These are phyloP conservation scores for Penicillium manginii DNA, from an alignment of 495 filamentous ascomycete genomes.

Conservation along the genomic window DNA sequence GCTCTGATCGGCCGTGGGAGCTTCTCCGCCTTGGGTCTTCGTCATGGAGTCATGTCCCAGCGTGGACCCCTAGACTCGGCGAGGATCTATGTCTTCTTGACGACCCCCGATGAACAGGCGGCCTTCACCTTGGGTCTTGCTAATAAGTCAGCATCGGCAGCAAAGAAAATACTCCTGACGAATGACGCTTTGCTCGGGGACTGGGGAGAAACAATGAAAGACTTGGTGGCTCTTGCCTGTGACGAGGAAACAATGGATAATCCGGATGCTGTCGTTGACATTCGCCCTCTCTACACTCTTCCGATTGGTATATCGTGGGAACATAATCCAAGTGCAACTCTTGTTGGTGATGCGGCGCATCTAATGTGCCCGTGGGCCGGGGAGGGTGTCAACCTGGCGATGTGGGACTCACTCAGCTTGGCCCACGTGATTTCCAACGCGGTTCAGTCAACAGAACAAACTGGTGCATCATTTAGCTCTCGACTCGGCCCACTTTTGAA, in stretches of 20 bases:
- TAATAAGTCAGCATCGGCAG: slow-evolving; percentile 26
- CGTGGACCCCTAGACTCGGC: slow-evolving; percentile 44
- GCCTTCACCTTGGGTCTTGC: slow-evolving; percentile 26
- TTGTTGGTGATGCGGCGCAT: slow-evolving; percentile 67
- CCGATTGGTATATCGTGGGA: slow-evolving; percentile 55
- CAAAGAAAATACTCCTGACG: slow-evolving; percentile 35
- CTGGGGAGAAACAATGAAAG: slow-evolving; percentile 38
- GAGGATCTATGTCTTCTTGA: slow-evolving; percentile 43
- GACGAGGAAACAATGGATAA: slow-evolving; percentile 34
- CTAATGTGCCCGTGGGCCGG: slow-evolving; percentile 65
- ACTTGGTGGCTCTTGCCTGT: slow-evolving; percentile 43
- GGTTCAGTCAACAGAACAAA: neutral
- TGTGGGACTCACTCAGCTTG: slow-evolving; percentile 60
- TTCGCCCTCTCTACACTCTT: slow-evolving; percentile 51
- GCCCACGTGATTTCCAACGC: slow-evolving; percentile 40
- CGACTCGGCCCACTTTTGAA: slow-evolving; percentile 30
- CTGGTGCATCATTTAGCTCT: slow-evolving; percentile 19
- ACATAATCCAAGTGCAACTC: slow-evolving; percentile 45
- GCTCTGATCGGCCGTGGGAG: slow-evolving; percentile 27
- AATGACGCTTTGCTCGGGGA: slow-evolving; percentile 33
- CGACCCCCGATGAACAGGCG: slow-evolving; percentile 35
- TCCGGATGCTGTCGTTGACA: slow-evolving; percentile 24
- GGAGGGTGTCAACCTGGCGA: slow-evolving; percentile 61
- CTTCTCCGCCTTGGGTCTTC: slow-evolving; percentile 31
- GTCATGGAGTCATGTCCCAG: slow-evolving; percentile 35